These are phyloP conservation scores for Tremella mesenterica DNA, from an alignment of 768 basidiomycete genomes.

Conservation along the genomic window DNA sequence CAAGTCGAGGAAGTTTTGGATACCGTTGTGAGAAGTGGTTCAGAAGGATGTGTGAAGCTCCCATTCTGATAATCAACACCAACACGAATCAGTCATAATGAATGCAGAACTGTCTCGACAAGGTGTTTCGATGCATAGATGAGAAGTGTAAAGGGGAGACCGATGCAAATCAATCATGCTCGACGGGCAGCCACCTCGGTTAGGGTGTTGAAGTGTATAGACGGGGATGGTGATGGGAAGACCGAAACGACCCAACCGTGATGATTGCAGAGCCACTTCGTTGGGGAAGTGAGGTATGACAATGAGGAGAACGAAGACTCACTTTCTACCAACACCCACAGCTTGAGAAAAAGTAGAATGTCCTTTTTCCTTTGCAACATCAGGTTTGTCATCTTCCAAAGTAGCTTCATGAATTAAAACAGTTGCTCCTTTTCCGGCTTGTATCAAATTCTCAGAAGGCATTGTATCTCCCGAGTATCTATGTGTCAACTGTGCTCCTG, in stretches of 20 bases:
- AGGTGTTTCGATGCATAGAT: no score
- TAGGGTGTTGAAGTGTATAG: no score
- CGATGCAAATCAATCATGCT: no score
- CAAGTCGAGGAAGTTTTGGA: slow-evolving; percentile 64
- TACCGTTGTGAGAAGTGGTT: slow-evolving; percentile 95
- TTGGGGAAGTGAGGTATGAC: no score
- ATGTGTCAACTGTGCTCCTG: slow-evolving; percentile 2
- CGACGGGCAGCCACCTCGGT: no score
- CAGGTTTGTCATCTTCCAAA: slow-evolving; percentile 72
- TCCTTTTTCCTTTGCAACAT: slow-evolving; percentile 63
- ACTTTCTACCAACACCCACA: slow-evolving; percentile 65
- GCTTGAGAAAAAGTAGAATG: slow-evolving; percentile 90
- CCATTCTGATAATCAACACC: slow-evolving; percentile 56
- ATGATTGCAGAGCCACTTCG: no score
- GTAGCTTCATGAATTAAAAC: slow-evolving; percentile 91
- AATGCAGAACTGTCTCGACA: no score
- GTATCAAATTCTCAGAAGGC: slow-evolving; percentile 61
- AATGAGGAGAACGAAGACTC: no score
- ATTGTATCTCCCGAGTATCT: slow-evolving; percentile 90
- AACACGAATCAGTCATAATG: background rate
- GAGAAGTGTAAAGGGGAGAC: no score
- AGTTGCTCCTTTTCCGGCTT: slow-evolving; percentile 60
- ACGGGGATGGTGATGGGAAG: no score
- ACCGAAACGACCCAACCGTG: no score
- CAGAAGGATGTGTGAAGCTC: slow-evolving; percentile 71